A percentile compares a stretch with the other conserved stretches of the same genome.
Conservation (phyloP, 768 basidiomycete species). For the Trametes sanguinea region DNA sequence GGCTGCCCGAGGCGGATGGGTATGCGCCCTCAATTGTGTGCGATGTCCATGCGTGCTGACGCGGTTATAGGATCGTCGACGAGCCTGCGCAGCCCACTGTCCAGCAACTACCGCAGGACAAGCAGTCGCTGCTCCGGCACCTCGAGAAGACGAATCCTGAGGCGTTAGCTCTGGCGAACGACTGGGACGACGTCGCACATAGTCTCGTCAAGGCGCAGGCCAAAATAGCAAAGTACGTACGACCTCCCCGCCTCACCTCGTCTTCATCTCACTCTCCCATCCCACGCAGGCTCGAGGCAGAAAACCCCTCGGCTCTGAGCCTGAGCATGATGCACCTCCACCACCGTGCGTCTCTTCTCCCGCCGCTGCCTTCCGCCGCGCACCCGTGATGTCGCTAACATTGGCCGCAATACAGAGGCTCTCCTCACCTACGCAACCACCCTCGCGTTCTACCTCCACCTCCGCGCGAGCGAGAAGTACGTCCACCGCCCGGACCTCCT, state of each 20-base stretch:
- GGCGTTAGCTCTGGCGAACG: conserved; percentile 75
- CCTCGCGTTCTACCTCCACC: conserved; percentile 89
- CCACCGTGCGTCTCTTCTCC: conserved; percentile 66
- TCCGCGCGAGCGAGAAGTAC: conserved; percentile 72
- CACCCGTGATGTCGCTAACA: neutral
- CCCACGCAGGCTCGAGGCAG: conserved; percentile 46
- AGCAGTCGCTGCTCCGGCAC: conserved; percentile 58
- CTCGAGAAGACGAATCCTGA: conserved; percentile 79
- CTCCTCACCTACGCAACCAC: conserved; percentile 87
- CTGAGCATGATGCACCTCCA: conserved; percentile 80
- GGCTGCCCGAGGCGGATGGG: conserved; percentile 32
- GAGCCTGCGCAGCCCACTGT: conserved; percentile 35
- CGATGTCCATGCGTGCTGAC: neutral
- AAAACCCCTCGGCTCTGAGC: conserved; percentile 52
- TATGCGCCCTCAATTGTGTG: conserved; percentile 19
- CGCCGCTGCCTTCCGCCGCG: neutral
- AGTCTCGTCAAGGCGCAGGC: conserved; percentile 53
- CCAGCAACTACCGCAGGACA: conserved; percentile 53
- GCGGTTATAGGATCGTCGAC: conserved; percentile 39
- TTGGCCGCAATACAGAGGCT: conserved; percentile 57
- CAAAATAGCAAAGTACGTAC: conserved; percentile 55
- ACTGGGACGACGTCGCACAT: conserved; percentile 74
- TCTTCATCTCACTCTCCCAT: neutral
- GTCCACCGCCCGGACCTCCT: conserved; percentile 61
- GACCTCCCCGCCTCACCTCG: neutral